Evolutionary conservation across 768 basidiomycete genomes (phyloP), one percentile per base, ranked within the genome.

Genomic region (Leucosporidium yakuticum): DNA sequence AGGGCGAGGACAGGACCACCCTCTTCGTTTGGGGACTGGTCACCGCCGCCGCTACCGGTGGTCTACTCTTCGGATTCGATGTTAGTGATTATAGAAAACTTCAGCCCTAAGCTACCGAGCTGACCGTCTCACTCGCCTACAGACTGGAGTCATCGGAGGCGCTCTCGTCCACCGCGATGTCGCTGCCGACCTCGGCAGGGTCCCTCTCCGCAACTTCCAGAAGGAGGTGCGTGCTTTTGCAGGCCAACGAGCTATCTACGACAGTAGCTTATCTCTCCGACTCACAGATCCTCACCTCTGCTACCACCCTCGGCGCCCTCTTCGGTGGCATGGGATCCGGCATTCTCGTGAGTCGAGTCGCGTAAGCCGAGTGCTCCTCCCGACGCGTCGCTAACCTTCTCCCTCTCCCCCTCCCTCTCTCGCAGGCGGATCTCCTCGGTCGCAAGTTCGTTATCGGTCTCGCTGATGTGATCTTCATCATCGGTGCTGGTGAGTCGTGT

Each of bases 21-120:
- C 84, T 83, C 82, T 89, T 89, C 70, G 84, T 90, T 3, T 89
- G 88, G 87, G 79, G 86, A n/a, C 82, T 91, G 51, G 88, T 90
- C 20, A 77, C 83, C 61, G 66, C 68, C 2, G 71, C 71, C 19
- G 71, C 68, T 1, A 73, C 60, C 4, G 68, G 68, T 15, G 71
- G 71, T 9, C 60, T 73, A 19, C 60, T 73, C 27, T 73, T 73
- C 36, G 71, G 71, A 12, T 73, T 69, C 60, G 71, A 73, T n/a
- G 70, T 69, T 20, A 56, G 67, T 56, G 17, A 6, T 15, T 4
- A 17, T 36, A 29, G 4, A 14, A 17, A 49, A n/a, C 39, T 1
- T 15, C 7, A 58, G 15, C 15, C n/a, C 12, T 12, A 58, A n/a
- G 32, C 19, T 54, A 54, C 11, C 6, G 21, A 54, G 53, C 53